Conservation (phyloP, 2,329 filamentous ascomycete species). For the Chaetomiaceae sp. region DNA sequence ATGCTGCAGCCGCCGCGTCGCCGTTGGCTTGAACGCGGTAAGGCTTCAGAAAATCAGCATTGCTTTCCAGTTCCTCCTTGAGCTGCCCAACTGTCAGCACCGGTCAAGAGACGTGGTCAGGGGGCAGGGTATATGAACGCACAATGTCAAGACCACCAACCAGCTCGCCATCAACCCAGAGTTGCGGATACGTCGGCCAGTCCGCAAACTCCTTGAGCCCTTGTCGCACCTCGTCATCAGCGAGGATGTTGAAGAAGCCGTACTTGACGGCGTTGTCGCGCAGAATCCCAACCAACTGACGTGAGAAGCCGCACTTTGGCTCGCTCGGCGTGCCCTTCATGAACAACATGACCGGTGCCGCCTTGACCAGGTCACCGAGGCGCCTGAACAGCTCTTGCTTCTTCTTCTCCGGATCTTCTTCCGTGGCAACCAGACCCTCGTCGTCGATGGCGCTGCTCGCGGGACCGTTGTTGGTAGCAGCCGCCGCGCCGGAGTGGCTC, state of each 20-base stretch:
- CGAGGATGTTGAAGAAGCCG: constrained; percentile 98
- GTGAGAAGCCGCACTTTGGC: constrained; percentile 92
- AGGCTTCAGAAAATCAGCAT: constrained; percentile 73
- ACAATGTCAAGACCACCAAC: constrained; percentile 95
- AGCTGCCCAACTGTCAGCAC: constrained; percentile 49
- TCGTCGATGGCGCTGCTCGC: constrained; percentile 36
- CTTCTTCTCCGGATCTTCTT: constrained; percentile 47
- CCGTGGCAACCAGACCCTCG: constrained; percentile 33
- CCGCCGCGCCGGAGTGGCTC: constrained; percentile 33
- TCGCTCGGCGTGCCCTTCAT: constrained; percentile 99
- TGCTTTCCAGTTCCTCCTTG: constrained; percentile 83
- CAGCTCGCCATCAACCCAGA: constrained; percentile 86
- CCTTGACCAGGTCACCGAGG: constrained; percentile 80
- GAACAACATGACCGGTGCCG: constrained; percentile 96
- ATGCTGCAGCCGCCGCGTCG: constrained; percentile 33
- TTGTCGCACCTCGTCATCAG: constrained; percentile 94
- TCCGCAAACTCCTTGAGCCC: constrained; percentile 96
- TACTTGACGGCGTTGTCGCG: constrained; percentile 90
- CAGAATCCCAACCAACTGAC: constrained; percentile 79
- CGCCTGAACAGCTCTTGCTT: constrained; percentile 84
- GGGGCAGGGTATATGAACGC: constrained; percentile 35
- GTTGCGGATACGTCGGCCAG: constrained; percentile 95
- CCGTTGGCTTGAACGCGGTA: constrained; percentile 53
- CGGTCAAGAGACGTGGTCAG: background rate
- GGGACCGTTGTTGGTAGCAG: constrained; percentile 30